A percentile compares a stretch with the other conserved stretches of the same genome.
phyloP scores from a whole-genome alignment of 495 filamentous ascomycete genomes.

The Copromyces sp. region DNA sequence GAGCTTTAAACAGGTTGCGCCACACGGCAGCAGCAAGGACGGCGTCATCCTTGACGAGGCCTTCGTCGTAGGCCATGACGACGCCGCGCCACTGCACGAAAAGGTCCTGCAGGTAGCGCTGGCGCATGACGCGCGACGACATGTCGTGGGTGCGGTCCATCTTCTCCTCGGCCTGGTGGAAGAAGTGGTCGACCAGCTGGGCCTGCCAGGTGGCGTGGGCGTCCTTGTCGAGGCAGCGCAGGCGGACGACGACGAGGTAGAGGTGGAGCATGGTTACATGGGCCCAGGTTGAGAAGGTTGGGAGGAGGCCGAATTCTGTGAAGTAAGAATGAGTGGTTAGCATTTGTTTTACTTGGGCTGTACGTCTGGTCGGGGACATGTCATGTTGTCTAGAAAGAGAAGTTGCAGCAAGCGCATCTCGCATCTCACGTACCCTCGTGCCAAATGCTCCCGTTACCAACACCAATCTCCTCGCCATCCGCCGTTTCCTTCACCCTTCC shows the following conservation, averaged over 20 bases:
- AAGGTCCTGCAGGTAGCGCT: constrained; percentile 83
- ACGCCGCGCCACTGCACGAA: constrained; percentile 86
- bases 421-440: constrained; percentile 52
- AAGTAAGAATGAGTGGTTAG: neutral
- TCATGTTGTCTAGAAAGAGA: neutral
- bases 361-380: too few relatives aligned
- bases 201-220: constrained; percentile 29
- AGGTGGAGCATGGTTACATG: constrained; percentile 93
- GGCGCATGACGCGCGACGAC: constrained; percentile 51
- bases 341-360: neutral
- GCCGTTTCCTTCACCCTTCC: constrained; percentile 51
- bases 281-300: constrained; percentile 90
- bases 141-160: constrained; percentile 68
- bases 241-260: constrained; percentile 81
- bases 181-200: constrained; percentile 78
- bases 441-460: constrained; percentile 69
- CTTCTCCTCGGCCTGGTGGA: constrained; percentile 77
- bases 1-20: constrained; percentile 82
- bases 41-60: constrained; percentile 70
- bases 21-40: constrained; percentile 81
- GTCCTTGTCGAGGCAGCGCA: constrained; percentile 61
- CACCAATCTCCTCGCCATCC: constrained; percentile 68
- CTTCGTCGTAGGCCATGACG: constrained; percentile 79
- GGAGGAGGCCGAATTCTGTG: constrained; percentile 49
- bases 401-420: neutral